A percentile compares a stretch with the other conserved stretches of the same genome.
Evolutionary conservation across 192 early-diverging fungal genomes (phyloP).

Genomic region (Rhizophagus clarus): DNA sequence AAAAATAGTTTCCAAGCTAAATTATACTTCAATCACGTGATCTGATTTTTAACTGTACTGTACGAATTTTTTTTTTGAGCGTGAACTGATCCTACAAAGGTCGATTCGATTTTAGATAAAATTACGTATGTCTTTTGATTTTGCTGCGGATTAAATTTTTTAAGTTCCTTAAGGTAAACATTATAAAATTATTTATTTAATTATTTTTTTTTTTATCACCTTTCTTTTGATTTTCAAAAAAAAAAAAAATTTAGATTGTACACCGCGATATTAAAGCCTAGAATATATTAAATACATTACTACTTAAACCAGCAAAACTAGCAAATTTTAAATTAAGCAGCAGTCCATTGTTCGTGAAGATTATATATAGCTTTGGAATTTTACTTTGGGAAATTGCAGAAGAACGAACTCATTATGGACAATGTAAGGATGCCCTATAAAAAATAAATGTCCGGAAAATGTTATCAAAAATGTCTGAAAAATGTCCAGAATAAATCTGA

Average conservation of each 20-base stretch:
- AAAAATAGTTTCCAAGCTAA: no score
- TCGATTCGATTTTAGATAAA: background rate
- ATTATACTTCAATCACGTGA: no score
- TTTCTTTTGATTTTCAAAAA: no score
- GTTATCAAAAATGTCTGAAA: no score
- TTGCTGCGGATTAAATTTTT: constrained; percentile 24
- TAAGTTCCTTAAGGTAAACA: background rate
- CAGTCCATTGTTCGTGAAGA: background rate
- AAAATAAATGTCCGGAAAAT: no score
- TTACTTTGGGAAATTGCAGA: background rate
- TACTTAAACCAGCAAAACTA: constrained; percentile 9
- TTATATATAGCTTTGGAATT: no score
- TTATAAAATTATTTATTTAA: no score
- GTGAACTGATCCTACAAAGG: no score
- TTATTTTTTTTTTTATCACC: no score
- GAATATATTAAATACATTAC: constrained; percentile 25
- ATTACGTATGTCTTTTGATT: background rate
- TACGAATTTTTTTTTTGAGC: no score
- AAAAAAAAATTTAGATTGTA: background rate
- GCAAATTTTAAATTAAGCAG: constrained; percentile 22
- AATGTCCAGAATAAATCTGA: no score
- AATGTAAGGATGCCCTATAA: background rate
- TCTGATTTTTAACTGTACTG: no score
- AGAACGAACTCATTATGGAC: background rate
- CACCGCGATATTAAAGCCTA: constrained; percentile 22